Evolutionary conservation across 139 green algal species (phyloP), one percentile per base, ranked within the genome.

Genomic region (Zygnema cylindricum): DNA sequence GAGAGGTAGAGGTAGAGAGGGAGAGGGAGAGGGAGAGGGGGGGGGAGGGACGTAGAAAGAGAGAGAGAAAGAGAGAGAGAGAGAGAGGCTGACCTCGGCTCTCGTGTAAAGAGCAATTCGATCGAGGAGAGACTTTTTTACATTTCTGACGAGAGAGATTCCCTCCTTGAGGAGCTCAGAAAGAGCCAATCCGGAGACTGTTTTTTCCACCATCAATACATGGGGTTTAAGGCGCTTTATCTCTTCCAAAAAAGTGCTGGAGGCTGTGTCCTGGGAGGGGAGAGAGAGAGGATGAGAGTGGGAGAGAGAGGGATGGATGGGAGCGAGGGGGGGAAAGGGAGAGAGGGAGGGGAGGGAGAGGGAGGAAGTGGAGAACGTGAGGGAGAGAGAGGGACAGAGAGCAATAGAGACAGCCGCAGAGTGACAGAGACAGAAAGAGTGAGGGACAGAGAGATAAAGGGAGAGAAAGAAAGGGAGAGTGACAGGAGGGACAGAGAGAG

Each of bases 81-180:
- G 49, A 63, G 49, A 63, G 49, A 16, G 71, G 16, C 7, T 40
- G 23, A 88, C 57, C 55, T 40, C 30, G 1, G 82, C 43, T 1
- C 41, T 42, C 2, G 82, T 88, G 55, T 30, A 84, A 55, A 42
- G 82, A 38, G 95, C 92, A 30, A 98, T 54, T 11, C 94, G 90
- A 32, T 96, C 93, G 84, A 98, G 89, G 43, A 96, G 69, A 57
- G 93, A 90, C 30, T 55, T 75, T 89, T 96, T 96, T 43, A 97
- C 88, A 55, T 95, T 94, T 38, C 95, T 93, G 43, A 89, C 81
- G 3, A 92, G 1, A 7, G 76, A 69, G 11, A 92, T 76, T 35
- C 85, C 85, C 32, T 76, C 39, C 16, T 88, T 38, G 1, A 91
- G 90, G 42, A 92, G 90, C 7, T 69, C 36, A 42, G 87, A 82